A percentile compares a stretch with the other conserved stretches of the same genome.
Conservation (phyloP, 495 filamentous ascomycete genomes). For the Astrothelium macrocarpum region DNA sequence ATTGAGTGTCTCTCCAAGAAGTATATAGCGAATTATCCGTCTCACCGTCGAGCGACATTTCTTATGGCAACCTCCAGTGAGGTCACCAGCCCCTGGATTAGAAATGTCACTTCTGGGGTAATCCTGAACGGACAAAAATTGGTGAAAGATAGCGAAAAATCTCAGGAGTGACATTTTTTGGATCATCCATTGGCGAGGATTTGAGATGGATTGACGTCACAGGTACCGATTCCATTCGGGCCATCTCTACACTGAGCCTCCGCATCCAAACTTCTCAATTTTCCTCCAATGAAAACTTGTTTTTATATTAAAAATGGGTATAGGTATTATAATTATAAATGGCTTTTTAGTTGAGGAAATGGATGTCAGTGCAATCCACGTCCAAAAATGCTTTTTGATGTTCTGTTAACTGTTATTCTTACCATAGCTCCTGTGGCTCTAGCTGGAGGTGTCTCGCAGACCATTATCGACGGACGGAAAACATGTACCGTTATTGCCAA, state of each 20-base stretch:
- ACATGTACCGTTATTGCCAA: slow-evolving; percentile 26
- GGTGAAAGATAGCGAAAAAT: too few species aligned
- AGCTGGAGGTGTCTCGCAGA: not conserved
- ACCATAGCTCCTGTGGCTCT: not conserved
- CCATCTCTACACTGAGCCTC: not conserved
- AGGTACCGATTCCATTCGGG: not conserved
- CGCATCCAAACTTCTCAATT: not conserved
- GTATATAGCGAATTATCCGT: too few species aligned
- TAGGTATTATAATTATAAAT: not conserved
- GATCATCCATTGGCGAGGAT: not conserved
- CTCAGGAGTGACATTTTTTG: too few species aligned
- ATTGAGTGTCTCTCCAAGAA: too few species aligned
- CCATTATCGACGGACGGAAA: not conserved
- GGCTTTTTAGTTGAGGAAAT: not conserved
- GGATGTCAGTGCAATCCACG: not conserved
- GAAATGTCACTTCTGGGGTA: too few species aligned
- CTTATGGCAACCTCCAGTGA: too few species aligned
- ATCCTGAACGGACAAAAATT: too few species aligned
- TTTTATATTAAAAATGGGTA: not conserved
- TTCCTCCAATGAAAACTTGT: not conserved
- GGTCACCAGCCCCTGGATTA: too few species aligned
- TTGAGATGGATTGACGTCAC: not conserved
- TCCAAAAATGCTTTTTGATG: not conserved
- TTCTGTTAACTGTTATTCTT: not conserved
- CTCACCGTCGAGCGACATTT: too few species aligned